A percentile compares a stretch with the other conserved stretches of the same genome.
These are phyloP conservation scores for Chlorella sp. DNA, from an alignment of 139 green algal genomes.

Conservation along the genomic window DNA sequence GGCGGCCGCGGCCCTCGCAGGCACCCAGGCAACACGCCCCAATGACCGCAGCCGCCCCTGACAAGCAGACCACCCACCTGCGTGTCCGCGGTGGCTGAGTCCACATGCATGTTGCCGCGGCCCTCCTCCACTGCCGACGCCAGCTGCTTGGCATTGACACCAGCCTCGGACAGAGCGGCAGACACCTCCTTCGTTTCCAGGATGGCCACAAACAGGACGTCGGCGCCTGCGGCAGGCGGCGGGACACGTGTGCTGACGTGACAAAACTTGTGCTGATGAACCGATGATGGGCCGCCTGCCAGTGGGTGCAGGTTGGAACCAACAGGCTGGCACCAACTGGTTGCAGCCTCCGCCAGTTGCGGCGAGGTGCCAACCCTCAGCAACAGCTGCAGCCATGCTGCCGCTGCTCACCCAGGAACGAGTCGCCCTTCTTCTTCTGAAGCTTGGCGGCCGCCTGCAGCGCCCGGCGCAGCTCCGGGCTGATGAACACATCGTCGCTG, in stretches of 20 bases:
- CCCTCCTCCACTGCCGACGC: constrained; percentile 76
- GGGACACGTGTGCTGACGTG: too few species aligned
- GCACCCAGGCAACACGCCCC: too few species aligned
- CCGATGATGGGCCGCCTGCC: too few species aligned
- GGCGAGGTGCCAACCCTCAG: too few species aligned
- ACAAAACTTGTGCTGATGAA: too few species aligned
- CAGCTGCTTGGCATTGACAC: constrained; percentile 68
- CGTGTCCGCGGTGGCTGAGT: constrained; percentile 50
- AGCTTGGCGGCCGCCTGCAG: constrained; percentile 69
- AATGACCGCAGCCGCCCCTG: too few species aligned
- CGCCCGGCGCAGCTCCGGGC: constrained; percentile 53
- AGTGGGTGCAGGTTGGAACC: too few species aligned
- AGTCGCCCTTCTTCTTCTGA: constrained; percentile 76
- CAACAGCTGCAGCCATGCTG: too few species aligned
- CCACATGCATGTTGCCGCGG: constrained; percentile 53
- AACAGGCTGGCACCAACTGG: too few species aligned
- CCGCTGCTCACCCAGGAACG: constrained; percentile 65
- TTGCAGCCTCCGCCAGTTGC: too few species aligned
- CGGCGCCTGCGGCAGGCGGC: constrained; percentile 47
- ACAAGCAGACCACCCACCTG: constrained; percentile 4
- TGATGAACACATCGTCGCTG: constrained; percentile 54
- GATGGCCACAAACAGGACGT: constrained; percentile 78
- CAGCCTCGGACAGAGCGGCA: constrained; percentile 61
- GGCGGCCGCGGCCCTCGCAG: too few species aligned
- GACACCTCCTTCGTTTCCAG: constrained; percentile 59